phyloP scores from a whole-genome alignment of 345 rosid species.

The Citrus inodora region DNA sequence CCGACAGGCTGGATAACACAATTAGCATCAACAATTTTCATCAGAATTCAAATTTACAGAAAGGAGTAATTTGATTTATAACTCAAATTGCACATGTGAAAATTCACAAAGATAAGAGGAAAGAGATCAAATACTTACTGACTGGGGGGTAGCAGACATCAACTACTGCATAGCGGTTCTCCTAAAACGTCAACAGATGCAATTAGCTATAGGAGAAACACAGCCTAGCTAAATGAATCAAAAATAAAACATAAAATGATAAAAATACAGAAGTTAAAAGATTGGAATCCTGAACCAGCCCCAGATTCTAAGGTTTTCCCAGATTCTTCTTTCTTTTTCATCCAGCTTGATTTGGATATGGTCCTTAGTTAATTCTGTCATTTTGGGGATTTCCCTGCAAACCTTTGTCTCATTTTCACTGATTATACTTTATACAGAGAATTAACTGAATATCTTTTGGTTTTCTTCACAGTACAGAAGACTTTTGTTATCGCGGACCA shows the following conservation, averaged over 20 bases:
- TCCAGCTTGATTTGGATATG: neutral
- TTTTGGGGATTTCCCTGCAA: neutral
- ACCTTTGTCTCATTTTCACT: neutral
- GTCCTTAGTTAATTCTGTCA: too few species aligned
- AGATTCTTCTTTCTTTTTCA: neutral
- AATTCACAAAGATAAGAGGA: neutral
- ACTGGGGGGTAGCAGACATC: constrained; percentile 81
- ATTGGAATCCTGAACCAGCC: neutral
- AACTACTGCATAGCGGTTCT: constrained; percentile 80
- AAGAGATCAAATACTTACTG: constrained; percentile 46
- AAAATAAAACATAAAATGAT: neutral
- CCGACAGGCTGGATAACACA: constrained; percentile 70
- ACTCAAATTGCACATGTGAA: neutral
- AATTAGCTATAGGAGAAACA: neutral
- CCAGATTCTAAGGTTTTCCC: neutral
- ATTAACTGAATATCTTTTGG: neutral
- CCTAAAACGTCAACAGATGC: constrained; percentile 43
- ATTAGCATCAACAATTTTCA: neutral
- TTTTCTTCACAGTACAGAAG: neutral
- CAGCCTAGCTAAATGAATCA: neutral
- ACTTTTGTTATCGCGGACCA: neutral
- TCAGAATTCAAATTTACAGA: constrained; percentile 10
- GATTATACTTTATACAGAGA: neutral
- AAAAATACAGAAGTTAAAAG: neutral
- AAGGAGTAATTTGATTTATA: neutral